Percentiles rank a stretch among this genome's conserved stretches.
These are phyloP conservation scores for Colletotrichum musae DNA, from an alignment of 2,329 filamentous ascomycete species.

Conservation along the genomic window DNA sequence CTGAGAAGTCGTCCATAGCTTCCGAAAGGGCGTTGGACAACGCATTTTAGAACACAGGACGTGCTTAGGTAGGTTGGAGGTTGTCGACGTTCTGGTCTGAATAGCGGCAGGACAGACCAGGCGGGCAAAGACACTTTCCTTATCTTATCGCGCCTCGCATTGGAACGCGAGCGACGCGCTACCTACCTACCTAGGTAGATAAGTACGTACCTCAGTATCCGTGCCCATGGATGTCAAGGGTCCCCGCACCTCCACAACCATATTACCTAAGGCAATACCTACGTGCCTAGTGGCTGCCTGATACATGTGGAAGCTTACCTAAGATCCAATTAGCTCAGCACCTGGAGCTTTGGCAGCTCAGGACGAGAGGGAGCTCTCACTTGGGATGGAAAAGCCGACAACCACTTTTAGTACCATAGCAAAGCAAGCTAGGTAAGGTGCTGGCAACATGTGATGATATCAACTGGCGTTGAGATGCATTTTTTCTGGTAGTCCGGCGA, in stretches of 20 bases:
- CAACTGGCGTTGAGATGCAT: constrained; percentile 15
- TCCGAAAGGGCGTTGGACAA: background rate
- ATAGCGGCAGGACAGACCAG: constrained; percentile 13
- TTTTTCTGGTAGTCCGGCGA: constrained; percentile 18
- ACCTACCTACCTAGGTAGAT: too few relatives aligned
- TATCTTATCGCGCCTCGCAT: constrained; percentile 28
- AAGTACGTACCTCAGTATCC: too few relatives aligned
- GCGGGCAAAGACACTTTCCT: background rate
- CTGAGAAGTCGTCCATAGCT: constrained; percentile 71
- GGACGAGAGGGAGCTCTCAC: constrained; percentile 23
- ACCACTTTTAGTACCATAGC: background rate
- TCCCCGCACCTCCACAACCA: too few relatives aligned
- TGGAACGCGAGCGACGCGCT: background rate
- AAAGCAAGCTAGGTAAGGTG: background rate
- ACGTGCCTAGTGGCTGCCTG: too few relatives aligned
- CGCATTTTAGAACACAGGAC: background rate
- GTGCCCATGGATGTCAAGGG: too few relatives aligned
- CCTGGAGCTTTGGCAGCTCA: too few relatives aligned
- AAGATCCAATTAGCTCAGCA: too few relatives aligned
- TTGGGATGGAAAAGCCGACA: background rate
- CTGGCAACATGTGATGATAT: constrained; percentile 37
- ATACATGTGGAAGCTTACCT: too few relatives aligned
- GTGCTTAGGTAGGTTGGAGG: background rate
- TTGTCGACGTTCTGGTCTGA: constrained; percentile 8
- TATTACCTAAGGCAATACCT: too few relatives aligned